These are phyloP conservation scores for Diplogelasinospora grovesii DNA, from an alignment of 495 filamentous ascomycete species.

Conservation along the genomic window DNA sequence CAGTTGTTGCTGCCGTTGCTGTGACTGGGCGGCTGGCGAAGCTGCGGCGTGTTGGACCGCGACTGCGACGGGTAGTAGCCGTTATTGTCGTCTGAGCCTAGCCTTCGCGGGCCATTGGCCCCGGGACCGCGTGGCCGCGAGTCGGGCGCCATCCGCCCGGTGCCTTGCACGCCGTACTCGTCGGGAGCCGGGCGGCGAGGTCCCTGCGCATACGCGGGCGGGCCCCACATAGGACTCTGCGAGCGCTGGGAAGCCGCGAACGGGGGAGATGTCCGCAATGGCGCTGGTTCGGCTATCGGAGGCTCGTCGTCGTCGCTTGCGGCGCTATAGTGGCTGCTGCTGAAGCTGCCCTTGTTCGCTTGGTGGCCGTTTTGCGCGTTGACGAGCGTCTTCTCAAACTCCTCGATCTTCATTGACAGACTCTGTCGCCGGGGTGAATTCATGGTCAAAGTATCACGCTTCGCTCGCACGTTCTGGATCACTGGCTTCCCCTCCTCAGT, in stretches of 20 bases:
- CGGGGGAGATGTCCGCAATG: slow-evolving; percentile 13
- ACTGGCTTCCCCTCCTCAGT: slow-evolving; percentile 26
- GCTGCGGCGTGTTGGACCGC: slow-evolving; percentile 18
- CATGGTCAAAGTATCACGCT: slow-evolving; percentile 36
- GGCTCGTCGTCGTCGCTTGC: slow-evolving; percentile 12
- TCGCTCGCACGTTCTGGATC: slow-evolving; percentile 35
- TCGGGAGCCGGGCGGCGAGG: slow-evolving; percentile 23
- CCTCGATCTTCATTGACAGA: slow-evolving; percentile 41
- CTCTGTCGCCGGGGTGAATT: slow-evolving; percentile 29
- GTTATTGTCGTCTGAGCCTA: slow-evolving; percentile 12
- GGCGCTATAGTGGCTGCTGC: slow-evolving; percentile 23
- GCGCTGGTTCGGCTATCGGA: slow-evolving; percentile 21
- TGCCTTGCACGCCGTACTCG: slow-evolving; percentile 20
- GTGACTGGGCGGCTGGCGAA: slow-evolving; percentile 16
- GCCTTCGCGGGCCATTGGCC: background rate
- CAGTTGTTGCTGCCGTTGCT: slow-evolving; percentile 10
- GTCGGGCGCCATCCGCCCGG: slow-evolving; percentile 2
- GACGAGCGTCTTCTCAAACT: slow-evolving; percentile 27
- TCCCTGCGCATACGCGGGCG: slow-evolving; percentile 4
- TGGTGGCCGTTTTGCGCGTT: slow-evolving; percentile 15
- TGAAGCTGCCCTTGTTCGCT: slow-evolving; percentile 9
- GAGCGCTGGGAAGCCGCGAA: slow-evolving; percentile 1
- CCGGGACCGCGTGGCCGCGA: background rate
- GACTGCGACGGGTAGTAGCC: slow-evolving; percentile 9
- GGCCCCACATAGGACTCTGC: slow-evolving; percentile 12